Evolutionary conservation across 768 basidiomycete genomes (phyloP).

Genomic region (Panaeolus papilionaceus): DNA sequence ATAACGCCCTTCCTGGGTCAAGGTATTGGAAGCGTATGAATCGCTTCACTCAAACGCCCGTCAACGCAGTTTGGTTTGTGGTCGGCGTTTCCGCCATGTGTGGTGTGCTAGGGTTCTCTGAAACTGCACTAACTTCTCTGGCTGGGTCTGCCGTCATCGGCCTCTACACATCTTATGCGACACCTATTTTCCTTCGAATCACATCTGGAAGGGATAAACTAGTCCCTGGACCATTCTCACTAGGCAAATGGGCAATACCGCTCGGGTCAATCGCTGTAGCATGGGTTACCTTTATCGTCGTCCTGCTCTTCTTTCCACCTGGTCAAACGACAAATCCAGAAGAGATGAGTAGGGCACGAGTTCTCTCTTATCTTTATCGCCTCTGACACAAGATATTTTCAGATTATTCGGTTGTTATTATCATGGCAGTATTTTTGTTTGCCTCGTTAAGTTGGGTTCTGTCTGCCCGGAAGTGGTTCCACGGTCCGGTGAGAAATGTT

Average conservation of each 20-base stretch:
- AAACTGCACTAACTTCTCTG: conserved; percentile 65
- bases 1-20: conserved; percentile 77
- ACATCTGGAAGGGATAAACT: conserved; percentile 69
- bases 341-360: conserved; percentile 61
- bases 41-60: conserved; percentile 65
- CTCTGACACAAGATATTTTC: conserved; percentile 16
- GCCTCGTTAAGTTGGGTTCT: conserved; percentile 67
- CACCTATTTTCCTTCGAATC: conserved; percentile 74
- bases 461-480: conserved; percentile 76
- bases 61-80: conserved; percentile 80
- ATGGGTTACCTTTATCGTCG: conserved; percentile 69
- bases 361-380: conserved; percentile 5
- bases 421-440: conserved; percentile 69
- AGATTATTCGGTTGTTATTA: conserved; percentile 77
- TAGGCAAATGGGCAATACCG: conserved; percentile 66
- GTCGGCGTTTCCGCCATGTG: conserved; percentile 61
- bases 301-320: conserved; percentile 65
- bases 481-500: conserved; percentile 63
- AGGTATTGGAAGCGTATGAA: conserved; percentile 73
- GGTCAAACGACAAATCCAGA: conserved; percentile 43
- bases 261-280: conserved; percentile 65
- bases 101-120: conserved; percentile 70
- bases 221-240: conserved; percentile 62
- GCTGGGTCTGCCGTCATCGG: conserved; percentile 80
- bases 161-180: conserved; percentile 69